Percentiles rank a stretch among this genome's conserved stretches.
Conservation (phyloP, 257 asterid genomes). For the Solanum clarkiae region DNA sequence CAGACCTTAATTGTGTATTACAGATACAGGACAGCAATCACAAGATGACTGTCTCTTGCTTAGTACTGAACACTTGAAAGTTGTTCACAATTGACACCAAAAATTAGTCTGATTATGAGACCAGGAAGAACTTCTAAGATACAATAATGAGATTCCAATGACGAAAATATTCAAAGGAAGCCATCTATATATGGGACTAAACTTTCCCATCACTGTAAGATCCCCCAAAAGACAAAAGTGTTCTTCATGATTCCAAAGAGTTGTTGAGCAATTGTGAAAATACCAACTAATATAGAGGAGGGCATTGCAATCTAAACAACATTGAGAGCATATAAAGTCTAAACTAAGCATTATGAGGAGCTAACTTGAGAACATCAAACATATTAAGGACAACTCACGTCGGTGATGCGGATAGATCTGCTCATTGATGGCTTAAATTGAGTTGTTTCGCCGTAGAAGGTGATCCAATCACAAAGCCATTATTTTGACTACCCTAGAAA, state of each 20-base stretch:
- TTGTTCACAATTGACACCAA: not conserved
- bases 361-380: not conserved
- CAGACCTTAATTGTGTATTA: not conserved
- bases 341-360: not conserved
- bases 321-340: not conserved
- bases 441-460: slow-evolving; percentile 28
- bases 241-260: not conserved
- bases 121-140: not conserved
- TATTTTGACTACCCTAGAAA: slow-evolving; percentile 46
- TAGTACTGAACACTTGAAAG: not conserved
- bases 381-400: slow-evolving; percentile 27
- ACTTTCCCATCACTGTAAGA: not conserved
- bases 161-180: not conserved
- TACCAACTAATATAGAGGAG: not conserved
- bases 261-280: not conserved
- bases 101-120: not conserved
- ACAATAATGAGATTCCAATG: not conserved
- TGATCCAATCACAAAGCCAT: slow-evolving; percentile 24
- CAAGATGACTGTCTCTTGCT: not conserved
- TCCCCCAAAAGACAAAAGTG: not conserved
- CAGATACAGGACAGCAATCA: not conserved
- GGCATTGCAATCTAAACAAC: not conserved
- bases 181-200: not conserved
- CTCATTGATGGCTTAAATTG: slow-evolving; percentile 22
- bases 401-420: slow-evolving; percentile 28